phyloP scores from a whole-genome alignment of 257 asterid species.

The Paulownia fortunei region DNA sequence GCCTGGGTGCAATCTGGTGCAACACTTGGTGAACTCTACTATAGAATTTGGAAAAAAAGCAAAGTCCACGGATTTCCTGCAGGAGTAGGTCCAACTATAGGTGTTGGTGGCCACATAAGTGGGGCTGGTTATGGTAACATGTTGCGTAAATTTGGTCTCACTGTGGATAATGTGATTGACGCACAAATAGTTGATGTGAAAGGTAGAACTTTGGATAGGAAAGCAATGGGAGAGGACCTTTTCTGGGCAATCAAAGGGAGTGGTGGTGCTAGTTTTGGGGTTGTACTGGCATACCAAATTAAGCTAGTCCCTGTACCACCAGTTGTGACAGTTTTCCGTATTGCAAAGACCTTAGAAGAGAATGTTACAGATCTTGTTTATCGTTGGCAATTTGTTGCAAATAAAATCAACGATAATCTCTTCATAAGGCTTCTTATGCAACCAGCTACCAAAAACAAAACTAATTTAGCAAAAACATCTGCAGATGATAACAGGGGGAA shows the following conservation, averaged over 20 bases:
- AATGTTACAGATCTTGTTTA: conserved; percentile 27
- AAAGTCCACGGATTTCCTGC: conserved; percentile 43
- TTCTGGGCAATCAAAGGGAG: conserved; percentile 56
- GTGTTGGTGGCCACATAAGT: conserved; percentile 39
- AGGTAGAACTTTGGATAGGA: conserved; percentile 38
- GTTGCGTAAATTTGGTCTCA: conserved; percentile 39
- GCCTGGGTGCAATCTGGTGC: conserved; percentile 52
- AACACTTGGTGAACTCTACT: conserved; percentile 40
- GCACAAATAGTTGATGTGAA: conserved; percentile 44
- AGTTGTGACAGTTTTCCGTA: conserved; percentile 31
- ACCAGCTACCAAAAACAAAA: background rate
- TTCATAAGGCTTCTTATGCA: conserved; percentile 37
- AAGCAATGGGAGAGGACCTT: conserved; percentile 46
- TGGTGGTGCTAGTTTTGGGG: conserved; percentile 52
- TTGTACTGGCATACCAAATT: conserved; percentile 37
- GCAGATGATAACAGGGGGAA: background rate
- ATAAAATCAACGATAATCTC: conserved; percentile 33
- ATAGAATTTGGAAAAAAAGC: conserved; percentile 40
- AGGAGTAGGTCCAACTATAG: conserved; percentile 42
- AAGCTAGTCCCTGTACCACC: conserved; percentile 41
- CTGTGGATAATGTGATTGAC: conserved; percentile 41
- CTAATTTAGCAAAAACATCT: background rate
- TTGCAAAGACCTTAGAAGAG: conserved; percentile 8
- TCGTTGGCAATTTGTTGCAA: conserved; percentile 26
- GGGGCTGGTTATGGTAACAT: conserved; percentile 48